Evolutionary conservation across 805 yeast species (phyloP).

Genomic region (Metschnikowia borealis): DNA sequence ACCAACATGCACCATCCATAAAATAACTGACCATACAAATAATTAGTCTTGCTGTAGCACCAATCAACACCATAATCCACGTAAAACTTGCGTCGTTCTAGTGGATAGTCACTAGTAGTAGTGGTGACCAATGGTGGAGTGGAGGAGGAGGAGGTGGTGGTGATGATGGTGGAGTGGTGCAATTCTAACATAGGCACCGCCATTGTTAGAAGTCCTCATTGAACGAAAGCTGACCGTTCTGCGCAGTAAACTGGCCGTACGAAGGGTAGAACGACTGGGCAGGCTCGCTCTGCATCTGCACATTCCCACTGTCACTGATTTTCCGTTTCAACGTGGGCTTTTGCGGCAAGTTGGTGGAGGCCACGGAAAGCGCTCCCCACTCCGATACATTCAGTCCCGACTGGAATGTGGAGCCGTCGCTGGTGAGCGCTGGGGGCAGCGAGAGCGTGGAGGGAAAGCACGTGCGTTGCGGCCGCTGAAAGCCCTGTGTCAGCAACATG

Average conservation of each 20-base stretch:
- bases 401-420: conserved; percentile 41
- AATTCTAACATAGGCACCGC: neutral
- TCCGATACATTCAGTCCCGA: conserved; percentile 39
- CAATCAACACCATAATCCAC: too few species aligned
- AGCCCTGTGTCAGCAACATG: neutral
- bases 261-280: conserved; percentile 3
- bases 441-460: conserved; percentile 40
- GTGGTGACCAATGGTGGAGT: too few species aligned
- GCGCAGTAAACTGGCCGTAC: conserved; percentile 23
- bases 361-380: conserved; percentile 26
- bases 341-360: conserved; percentile 7
- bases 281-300: neutral
- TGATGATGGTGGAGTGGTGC: too few species aligned
- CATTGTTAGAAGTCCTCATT: conserved; percentile 33
- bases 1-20: too few species aligned
- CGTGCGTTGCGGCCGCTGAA: conserved; percentile 22
- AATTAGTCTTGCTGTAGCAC: too few species aligned
- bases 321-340: conserved; percentile 7
- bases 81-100: too few species aligned
- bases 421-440: conserved; percentile 44
- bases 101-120: too few species aligned
- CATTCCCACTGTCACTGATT: conserved; percentile 1
- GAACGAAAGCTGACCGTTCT: conserved; percentile 44
- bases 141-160: too few species aligned
- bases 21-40: too few species aligned